phyloP scores from a whole-genome alignment of 768 basidiomycete species.

The Panaeolus cyanescens region DNA sequence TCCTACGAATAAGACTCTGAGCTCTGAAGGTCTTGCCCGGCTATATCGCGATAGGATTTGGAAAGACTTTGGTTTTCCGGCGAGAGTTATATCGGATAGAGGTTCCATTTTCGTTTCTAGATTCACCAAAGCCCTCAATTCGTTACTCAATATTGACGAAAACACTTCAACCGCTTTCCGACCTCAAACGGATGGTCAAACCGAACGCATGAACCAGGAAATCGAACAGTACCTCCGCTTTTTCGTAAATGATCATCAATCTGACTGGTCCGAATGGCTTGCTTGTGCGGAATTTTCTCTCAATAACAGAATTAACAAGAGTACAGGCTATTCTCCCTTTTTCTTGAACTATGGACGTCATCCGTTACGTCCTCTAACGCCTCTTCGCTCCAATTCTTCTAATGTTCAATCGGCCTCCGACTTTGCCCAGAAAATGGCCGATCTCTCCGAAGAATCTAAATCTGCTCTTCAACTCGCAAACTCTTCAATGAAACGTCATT shows the following conservation, averaged over 20 bases:
- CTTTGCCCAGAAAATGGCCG: too few species aligned
- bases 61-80: slow-evolving; percentile 22
- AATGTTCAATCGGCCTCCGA: too few species aligned
- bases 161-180: slow-evolving; percentile 35
- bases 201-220: slow-evolving; percentile 22
- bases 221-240: slow-evolving; percentile 19
- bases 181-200: slow-evolving; percentile 37
- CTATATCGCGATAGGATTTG: slow-evolving; percentile 19
- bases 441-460: too few species aligned
- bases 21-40: slow-evolving; percentile 11
- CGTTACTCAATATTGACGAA: slow-evolving; percentile 25
- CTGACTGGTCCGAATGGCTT: not conserved
- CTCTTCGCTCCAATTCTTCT: too few species aligned
- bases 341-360: not conserved
- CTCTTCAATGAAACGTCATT: too few species aligned
- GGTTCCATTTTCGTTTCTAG: slow-evolving; percentile 28
- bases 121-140: slow-evolving; percentile 28
- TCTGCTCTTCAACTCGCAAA: too few species aligned
- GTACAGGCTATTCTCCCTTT: not conserved
- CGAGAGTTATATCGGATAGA: slow-evolving; percentile 23
- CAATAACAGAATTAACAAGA: not conserved
- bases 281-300: not conserved
- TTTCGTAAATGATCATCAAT: not conserved
- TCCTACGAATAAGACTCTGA: slow-evolving; percentile 13
- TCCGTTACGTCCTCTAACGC: not conserved